phyloP scores from a whole-genome alignment of 306 rosid species.

The Quercus gilva region DNA sequence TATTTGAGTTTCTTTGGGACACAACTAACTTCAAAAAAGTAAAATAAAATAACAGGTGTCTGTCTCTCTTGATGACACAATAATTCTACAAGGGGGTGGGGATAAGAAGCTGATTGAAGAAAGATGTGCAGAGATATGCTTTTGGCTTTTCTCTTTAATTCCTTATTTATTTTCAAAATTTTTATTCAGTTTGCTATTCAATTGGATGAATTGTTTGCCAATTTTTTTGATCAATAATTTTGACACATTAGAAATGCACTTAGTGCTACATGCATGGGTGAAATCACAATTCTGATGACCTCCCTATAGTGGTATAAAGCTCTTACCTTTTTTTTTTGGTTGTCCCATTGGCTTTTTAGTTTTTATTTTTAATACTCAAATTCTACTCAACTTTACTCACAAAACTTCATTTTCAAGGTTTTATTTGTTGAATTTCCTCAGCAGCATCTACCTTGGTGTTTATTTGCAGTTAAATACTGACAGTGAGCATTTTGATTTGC shows the following conservation, averaged over 20 bases:
- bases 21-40: constrained; percentile 11
- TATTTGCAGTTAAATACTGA: too few species aligned
- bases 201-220: not conserved
- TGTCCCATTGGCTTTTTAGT: too few species aligned
- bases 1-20: constrained; percentile 4
- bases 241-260: not conserved
- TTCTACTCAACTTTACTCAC: too few species aligned
- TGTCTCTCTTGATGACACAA: constrained; percentile 77
- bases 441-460: too few species aligned
- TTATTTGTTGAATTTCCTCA: too few species aligned
- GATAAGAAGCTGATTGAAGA: constrained; percentile 89
- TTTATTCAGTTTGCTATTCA: not conserved
- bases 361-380: too few species aligned
- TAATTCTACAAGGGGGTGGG: constrained; percentile 87
- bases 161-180: not conserved
- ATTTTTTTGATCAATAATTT: not conserved
- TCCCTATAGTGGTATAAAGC: not conserved
- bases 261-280: not conserved
- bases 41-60: constrained; percentile 54
- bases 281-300: not conserved
- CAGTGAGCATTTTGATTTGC: too few species aligned
- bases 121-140: constrained; percentile 77
- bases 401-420: too few species aligned
- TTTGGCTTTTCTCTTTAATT: not conserved
- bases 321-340: not conserved